Conservation (phyloP, 192 early-diverging fungal species). For the Coemansia sp. region DNA sequence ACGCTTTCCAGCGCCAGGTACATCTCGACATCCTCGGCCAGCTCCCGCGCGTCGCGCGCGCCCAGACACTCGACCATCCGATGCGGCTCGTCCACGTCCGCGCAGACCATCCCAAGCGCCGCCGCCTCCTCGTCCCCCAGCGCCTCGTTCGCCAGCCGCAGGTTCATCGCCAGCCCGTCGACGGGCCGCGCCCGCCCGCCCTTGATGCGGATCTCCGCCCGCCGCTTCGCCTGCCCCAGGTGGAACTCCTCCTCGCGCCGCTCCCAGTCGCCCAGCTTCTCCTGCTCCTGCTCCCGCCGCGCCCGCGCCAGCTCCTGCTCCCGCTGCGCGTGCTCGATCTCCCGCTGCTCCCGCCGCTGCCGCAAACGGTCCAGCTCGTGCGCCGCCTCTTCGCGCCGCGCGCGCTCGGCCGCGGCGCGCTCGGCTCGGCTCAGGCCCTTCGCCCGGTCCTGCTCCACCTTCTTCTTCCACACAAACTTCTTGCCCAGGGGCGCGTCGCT, state of each 20-base stretch:
- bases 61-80: slow-evolving; percentile 68
- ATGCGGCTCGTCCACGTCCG: slow-evolving; percentile 89
- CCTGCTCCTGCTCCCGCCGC: slow-evolving; percentile 82
- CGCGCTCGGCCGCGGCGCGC: slow-evolving; percentile 53
- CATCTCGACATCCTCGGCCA: slow-evolving; percentile 84
- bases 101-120: slow-evolving; percentile 58
- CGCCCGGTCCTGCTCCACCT: slow-evolving; percentile 77
- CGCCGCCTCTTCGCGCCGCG: slow-evolving; percentile 63
- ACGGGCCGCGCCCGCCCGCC: slow-evolving; percentile 86
- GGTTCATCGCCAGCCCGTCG: slow-evolving; percentile 89
- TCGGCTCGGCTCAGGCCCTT: slow-evolving; percentile 61
- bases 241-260: slow-evolving; percentile 92
- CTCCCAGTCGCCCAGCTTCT: slow-evolving; percentile 95
- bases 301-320: slow-evolving; percentile 76
- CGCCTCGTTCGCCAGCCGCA: slow-evolving; percentile 73
- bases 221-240: slow-evolving; percentile 81
- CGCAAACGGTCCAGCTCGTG: slow-evolving; percentile 81
- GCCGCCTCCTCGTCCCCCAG: slow-evolving; percentile 70
- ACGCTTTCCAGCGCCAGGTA: slow-evolving; percentile 84
- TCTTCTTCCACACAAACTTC: slow-evolving; percentile 96
- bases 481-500: slow-evolving; percentile 78
- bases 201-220: slow-evolving; percentile 91
- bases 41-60: slow-evolving; percentile 68
- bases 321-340: slow-evolving; percentile 72
- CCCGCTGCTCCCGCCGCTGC: slow-evolving; percentile 75